Conservation (phyloP, 2,329 filamentous ascomycete species). For the Dendrostoma leiphaemia region DNA sequence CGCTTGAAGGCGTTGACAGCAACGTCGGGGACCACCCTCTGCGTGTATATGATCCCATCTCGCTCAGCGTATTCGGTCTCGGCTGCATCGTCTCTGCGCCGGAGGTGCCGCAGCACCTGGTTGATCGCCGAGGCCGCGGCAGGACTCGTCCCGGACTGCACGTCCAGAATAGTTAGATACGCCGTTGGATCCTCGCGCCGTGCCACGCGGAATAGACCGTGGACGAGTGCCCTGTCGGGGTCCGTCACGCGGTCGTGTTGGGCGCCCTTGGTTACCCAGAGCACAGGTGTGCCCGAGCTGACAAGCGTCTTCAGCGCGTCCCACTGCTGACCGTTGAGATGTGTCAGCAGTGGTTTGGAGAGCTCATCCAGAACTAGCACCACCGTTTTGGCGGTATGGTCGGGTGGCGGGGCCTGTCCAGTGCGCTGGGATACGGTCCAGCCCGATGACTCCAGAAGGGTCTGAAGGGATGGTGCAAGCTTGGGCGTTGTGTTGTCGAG, state of each 20-base stretch:
- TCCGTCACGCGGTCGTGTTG: slow-evolving; percentile 22
- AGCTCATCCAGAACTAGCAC: slow-evolving; percentile 17
- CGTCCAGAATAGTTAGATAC: slow-evolving; percentile 13
- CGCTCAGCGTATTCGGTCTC: slow-evolving; percentile 30
- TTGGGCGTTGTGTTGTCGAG: neutral
- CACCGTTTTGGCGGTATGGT: neutral
- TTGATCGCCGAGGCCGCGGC: slow-evolving; percentile 21
- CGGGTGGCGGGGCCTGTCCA: slow-evolving; percentile 19
- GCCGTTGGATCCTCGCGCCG: slow-evolving; percentile 21
- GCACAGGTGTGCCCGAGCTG: slow-evolving; percentile 15
- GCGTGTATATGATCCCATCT: slow-evolving; percentile 25
- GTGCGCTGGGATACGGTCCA: no score
- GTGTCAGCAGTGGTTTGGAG: slow-evolving; percentile 7
- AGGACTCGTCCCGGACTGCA: slow-evolving; percentile 17
- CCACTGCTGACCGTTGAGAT: no score
- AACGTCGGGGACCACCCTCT: slow-evolving; percentile 26
- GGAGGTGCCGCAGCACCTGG: slow-evolving; percentile 11
- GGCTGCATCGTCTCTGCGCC: neutral
- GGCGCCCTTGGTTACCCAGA: slow-evolving; percentile 27
- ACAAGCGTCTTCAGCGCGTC: slow-evolving; percentile 22
- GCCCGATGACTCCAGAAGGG: neutral
- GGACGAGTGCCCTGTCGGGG: slow-evolving; percentile 22
- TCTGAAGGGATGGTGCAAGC: neutral
- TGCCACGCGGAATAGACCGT: slow-evolving; percentile 24
- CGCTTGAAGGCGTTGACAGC: slow-evolving; percentile 22